Percentiles rank a stretch among this genome's conserved stretches.
Conservation (phyloP, 192 early-diverging fungal genomes). For the Rhizophagus sp. region DNA sequence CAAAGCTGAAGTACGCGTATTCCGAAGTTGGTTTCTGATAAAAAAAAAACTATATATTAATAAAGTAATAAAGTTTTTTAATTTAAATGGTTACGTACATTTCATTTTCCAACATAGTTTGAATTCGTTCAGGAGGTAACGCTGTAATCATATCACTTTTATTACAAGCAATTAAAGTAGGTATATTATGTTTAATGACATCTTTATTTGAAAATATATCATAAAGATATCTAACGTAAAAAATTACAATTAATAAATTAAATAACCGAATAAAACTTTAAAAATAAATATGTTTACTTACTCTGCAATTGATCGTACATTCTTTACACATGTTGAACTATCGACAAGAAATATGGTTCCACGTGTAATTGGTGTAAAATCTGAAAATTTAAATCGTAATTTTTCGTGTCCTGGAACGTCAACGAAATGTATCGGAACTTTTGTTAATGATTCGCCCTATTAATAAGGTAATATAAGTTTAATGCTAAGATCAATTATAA, state of each 20-base stretch:
- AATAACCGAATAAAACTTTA: neutral
- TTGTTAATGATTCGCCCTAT: constrained; percentile 17
- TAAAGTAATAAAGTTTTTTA: neutral
- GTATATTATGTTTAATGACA: constrained; percentile 57
- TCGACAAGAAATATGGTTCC: constrained; percentile 83
- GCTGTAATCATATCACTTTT: constrained; percentile 79
- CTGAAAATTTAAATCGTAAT: constrained; percentile 69
- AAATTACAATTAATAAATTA: neutral
- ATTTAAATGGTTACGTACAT: constrained; percentile 50
- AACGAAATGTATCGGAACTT: constrained; percentile 60
- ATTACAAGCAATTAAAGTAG: constrained; percentile 80
- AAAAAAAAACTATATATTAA: neutral
- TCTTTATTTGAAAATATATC: constrained; percentile 72
- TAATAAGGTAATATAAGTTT: neutral
- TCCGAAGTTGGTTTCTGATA: constrained; percentile 63
- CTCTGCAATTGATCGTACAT: constrained; percentile 68
- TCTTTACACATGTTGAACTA: constrained; percentile 55
- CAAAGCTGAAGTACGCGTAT: constrained; percentile 65
- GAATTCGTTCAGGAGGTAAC: constrained; percentile 64
- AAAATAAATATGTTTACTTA: constrained; percentile 22
- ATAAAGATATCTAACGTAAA: constrained; percentile 60
- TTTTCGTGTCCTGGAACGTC: constrained; percentile 92
- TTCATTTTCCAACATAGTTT: constrained; percentile 71
- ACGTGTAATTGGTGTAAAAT: constrained; percentile 66
- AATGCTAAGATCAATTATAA: neutral